Conservation (phyloP, 2,329 filamentous ascomycete genomes). For the Triangularia verruculosa region DNA sequence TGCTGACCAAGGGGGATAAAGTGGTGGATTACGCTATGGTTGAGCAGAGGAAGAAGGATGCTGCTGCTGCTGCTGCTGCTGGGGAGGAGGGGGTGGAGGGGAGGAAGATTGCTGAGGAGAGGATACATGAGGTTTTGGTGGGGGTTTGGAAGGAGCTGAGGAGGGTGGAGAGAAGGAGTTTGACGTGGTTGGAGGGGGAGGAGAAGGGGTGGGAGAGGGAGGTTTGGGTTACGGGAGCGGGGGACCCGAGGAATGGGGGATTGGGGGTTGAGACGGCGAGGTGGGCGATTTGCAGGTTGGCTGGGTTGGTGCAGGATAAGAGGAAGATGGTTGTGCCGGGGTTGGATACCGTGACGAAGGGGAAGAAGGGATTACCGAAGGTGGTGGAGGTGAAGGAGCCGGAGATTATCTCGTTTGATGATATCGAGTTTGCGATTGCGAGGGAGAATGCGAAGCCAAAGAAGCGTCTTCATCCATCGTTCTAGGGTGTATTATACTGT, state of each 20-base stretch:
- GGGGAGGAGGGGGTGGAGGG: slow-evolving; percentile 24
- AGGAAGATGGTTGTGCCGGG: slow-evolving; percentile 11
- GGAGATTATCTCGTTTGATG: slow-evolving; percentile 29
- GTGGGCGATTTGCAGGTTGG: slow-evolving; percentile 35
- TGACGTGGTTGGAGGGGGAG: slow-evolving; percentile 23
- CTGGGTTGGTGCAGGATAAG: slow-evolving; percentile 31
- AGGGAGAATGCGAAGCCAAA: background rate
- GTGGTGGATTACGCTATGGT: slow-evolving; percentile 38
- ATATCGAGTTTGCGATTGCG: background rate
- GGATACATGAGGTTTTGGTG: slow-evolving; percentile 27
- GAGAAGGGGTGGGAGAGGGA: slow-evolving; percentile 34
- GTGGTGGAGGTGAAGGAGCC: slow-evolving; percentile 33
- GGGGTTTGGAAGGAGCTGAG: slow-evolving; percentile 34
- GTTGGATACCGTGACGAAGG: background rate
- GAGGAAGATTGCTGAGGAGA: slow-evolving; percentile 5
- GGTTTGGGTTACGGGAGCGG: slow-evolving; percentile 36
- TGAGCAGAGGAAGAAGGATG: slow-evolving; percentile 51
- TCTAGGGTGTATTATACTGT: slow-evolving; percentile 2
- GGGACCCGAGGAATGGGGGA: slow-evolving; percentile 31
- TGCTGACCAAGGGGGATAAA: slow-evolving; percentile 59
- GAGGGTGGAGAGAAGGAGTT: slow-evolving; percentile 22
- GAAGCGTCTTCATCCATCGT: slow-evolving; percentile 1
- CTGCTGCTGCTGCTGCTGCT: slow-evolving; percentile 47
- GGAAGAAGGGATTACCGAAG: background rate
- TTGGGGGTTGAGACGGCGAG: slow-evolving; percentile 35